These are phyloP conservation scores for Xylaria scruposa DNA, from an alignment of 495 filamentous ascomycete species.

Conservation along the genomic window DNA sequence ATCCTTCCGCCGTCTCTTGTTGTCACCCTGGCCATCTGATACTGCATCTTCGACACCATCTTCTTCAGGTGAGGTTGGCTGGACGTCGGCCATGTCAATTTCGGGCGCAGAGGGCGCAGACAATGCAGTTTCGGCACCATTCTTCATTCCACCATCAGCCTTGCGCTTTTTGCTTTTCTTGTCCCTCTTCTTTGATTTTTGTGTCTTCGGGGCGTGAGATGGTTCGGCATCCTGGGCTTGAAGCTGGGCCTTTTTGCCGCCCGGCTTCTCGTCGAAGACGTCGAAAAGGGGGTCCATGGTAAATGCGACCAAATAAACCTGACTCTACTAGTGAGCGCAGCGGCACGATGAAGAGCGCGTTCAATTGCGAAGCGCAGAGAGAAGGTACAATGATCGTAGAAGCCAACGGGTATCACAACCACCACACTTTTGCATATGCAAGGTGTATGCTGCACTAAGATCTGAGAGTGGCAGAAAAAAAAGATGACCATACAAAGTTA, in stretches of 20 bases:
- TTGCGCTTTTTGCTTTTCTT: slow-evolving; percentile 82
- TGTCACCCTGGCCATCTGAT: slow-evolving; percentile 57
- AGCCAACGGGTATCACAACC: neutral
- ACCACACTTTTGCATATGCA: slow-evolving; percentile 2
- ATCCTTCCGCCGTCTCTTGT: slow-evolving; percentile 79
- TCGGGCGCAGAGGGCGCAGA: slow-evolving; percentile 44
- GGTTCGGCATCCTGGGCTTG: slow-evolving; percentile 42
- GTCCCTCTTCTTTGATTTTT: slow-evolving; percentile 56
- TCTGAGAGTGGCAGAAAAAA: slow-evolving; percentile 38
- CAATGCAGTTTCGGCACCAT: slow-evolving; percentile 46
- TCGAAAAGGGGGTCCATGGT: slow-evolving; percentile 84
- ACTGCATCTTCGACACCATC: slow-evolving; percentile 43
- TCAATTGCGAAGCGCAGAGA: neutral
- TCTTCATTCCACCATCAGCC: slow-evolving; percentile 77
- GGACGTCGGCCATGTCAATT: slow-evolving; percentile 57
- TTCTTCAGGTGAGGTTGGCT: slow-evolving; percentile 43
- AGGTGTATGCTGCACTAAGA: neutral
- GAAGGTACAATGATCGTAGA: neutral
- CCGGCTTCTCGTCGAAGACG: slow-evolving; percentile 70
- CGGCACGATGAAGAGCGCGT: neutral
- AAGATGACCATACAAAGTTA: slow-evolving; percentile 32
- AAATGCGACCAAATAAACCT: slow-evolving; percentile 4
- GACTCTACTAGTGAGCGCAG: neutral
- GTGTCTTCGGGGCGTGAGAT: slow-evolving; percentile 42
- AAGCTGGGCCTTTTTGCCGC: slow-evolving; percentile 47